Evolutionary conservation across 2,329 filamentous ascomycete species (phyloP).

Genomic region (Pseudogymnoascus verrucosus): DNA sequence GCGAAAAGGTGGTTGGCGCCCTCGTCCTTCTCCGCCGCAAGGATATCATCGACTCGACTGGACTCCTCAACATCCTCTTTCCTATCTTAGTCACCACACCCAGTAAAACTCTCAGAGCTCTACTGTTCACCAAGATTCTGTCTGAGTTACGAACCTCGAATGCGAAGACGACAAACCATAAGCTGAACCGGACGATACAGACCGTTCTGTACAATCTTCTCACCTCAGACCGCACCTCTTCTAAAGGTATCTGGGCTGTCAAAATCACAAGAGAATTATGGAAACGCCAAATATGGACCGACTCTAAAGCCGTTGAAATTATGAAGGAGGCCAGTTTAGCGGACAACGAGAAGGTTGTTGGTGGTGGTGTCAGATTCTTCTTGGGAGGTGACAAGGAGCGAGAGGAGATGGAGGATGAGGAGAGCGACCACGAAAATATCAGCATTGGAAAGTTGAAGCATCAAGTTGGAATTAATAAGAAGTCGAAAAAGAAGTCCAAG

Average conservation of each 20-base stretch:
- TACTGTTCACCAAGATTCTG: constrained; percentile 85
- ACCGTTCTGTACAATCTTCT: constrained; percentile 89
- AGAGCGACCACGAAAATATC: constrained; percentile 72
- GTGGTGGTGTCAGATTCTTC: constrained; percentile 87
- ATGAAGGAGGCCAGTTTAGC: constrained; percentile 91
- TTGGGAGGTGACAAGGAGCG: constrained; percentile 92
- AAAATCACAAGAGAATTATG: constrained; percentile 93
- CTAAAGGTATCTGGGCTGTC: constrained; percentile 89
- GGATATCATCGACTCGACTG: constrained; percentile 79
- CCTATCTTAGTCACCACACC: constrained; percentile 87
- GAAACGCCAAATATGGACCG: constrained; percentile 94
- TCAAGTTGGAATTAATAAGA: constrained; percentile 89
- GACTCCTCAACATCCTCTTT: constrained; percentile 83
- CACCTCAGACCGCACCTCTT: constrained; percentile 72
- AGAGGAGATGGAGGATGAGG: constrained; percentile 85
- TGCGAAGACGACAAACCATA: constrained; percentile 80
- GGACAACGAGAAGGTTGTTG: constrained; percentile 86
- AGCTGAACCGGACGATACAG: constrained; percentile 86
- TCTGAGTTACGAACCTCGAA: constrained; percentile 86
- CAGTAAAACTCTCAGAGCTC: constrained; percentile 76
- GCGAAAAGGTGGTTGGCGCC: constrained; percentile 91
- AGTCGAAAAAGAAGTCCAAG: constrained; percentile 79
- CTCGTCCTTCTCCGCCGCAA: constrained; percentile 83
- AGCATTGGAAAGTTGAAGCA: constrained; percentile 79
- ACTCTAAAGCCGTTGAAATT: constrained; percentile 89